A percentile compares a stretch with the other conserved stretches of the same genome.
phyloP scores from a whole-genome alignment of 768 basidiomycete genomes.

The Trametes elegans region DNA sequence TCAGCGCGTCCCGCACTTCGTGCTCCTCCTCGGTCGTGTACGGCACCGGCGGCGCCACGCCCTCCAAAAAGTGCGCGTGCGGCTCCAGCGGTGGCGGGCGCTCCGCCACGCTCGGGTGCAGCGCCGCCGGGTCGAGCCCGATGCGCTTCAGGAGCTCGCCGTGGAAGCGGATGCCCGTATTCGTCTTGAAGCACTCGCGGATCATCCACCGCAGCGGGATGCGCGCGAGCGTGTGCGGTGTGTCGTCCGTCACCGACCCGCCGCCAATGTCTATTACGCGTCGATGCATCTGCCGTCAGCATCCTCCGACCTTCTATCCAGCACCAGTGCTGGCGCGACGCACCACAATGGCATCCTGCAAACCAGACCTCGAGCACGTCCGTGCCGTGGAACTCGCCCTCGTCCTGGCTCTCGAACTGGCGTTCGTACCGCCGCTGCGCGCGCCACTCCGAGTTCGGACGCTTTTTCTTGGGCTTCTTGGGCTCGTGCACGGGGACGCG shows the following conservation, averaged over 20 bases:
- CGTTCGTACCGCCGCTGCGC: constrained; percentile 29
- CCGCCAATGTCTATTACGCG: constrained; percentile 80
- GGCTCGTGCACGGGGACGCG: not conserved
- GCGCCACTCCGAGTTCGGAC: constrained; percentile 17
- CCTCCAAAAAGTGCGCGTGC: not conserved
- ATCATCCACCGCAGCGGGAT: constrained; percentile 65
- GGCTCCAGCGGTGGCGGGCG: constrained; percentile 25
- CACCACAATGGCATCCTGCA: constrained; percentile 70
- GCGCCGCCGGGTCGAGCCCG: constrained; percentile 29
- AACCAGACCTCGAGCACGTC: constrained; percentile 83
- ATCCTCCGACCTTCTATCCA: not conserved
- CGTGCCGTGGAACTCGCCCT: constrained; percentile 30
- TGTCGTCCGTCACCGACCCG: constrained; percentile 60
- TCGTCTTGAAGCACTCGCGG: constrained; percentile 48
- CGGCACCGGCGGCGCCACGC: constrained; percentile 13
- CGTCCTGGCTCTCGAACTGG: constrained; percentile 39
- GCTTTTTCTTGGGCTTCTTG: not conserved
- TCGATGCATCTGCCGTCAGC: not conserved
- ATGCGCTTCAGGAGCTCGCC: constrained; percentile 30
- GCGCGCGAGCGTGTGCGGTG: constrained; percentile 59
- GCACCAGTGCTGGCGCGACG: constrained; percentile 15
- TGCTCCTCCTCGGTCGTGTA: constrained; percentile 51
- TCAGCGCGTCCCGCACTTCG: constrained; percentile 59
- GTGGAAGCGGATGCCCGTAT: constrained; percentile 40
- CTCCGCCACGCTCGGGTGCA: constrained; percentile 26